A percentile compares a stretch with the other conserved stretches of the same genome.
These are phyloP conservation scores for Ilyonectria robusta DNA, from an alignment of 2,329 filamentous ascomycete species.

Conservation along the genomic window DNA sequence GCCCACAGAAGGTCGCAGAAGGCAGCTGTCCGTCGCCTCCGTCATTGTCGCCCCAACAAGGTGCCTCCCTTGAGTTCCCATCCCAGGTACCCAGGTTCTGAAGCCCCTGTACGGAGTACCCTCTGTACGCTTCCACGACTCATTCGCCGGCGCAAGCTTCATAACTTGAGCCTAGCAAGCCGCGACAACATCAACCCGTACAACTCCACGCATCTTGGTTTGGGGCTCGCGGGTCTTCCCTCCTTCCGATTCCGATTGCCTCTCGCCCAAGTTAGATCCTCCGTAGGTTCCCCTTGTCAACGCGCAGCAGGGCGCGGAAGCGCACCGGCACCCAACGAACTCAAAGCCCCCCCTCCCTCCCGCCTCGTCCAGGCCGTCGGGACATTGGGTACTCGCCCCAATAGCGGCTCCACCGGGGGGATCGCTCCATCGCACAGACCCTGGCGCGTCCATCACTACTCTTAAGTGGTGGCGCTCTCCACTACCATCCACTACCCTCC, in stretches of 20 bases:
- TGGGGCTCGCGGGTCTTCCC: background rate
- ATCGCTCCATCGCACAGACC: conserved; percentile 45
- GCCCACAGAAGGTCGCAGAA: conserved; percentile 23
- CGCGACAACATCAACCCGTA: background rate
- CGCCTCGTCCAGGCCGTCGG: conserved; percentile 39
- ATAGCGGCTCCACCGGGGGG: conserved; percentile 42
- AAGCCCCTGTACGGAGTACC: background rate
- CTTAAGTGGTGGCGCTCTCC: conserved; percentile 44
- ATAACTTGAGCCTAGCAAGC: background rate
- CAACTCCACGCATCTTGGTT: background rate
- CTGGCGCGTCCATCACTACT: conserved; percentile 23
- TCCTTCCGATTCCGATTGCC: background rate
- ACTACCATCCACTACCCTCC: conserved; percentile 16
- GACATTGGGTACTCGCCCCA: conserved; percentile 25
- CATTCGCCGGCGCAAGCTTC: background rate
- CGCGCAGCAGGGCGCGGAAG: conserved; percentile 3
- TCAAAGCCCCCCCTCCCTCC: conserved; percentile 8
- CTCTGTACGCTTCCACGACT: background rate
- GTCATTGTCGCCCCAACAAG: conserved; percentile 18
- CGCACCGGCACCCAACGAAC: conserved; percentile 21
- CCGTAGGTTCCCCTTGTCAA: conserved; percentile 4
- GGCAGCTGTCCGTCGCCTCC: conserved; percentile 8
- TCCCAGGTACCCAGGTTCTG: background rate
- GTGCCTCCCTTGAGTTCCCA: background rate
- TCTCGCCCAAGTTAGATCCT: background rate